These are phyloP conservation scores for Cochlearia excelsa DNA, from an alignment of 345 rosid genomes.

Conservation along the genomic window DNA sequence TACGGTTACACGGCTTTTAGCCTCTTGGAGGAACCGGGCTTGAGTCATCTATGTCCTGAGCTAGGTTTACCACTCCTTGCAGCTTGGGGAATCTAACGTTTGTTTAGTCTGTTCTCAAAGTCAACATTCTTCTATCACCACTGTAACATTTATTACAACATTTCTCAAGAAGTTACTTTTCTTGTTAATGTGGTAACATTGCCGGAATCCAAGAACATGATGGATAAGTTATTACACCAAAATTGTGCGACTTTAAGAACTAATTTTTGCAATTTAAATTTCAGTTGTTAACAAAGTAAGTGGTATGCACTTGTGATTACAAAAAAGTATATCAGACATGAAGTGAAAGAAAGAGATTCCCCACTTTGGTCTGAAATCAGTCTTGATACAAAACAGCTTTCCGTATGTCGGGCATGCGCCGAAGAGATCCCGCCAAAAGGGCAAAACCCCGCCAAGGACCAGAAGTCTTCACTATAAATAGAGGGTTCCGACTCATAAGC, in stretches of 20 bases:
- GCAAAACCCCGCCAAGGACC: no score
- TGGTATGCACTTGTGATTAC: constrained; percentile 4
- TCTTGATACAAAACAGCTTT: no score
- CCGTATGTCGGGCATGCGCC: no score
- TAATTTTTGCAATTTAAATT: background rate
- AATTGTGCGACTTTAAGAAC: constrained; percentile 3
- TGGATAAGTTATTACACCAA: no score
- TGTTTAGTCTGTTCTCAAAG: constrained; percentile 13
- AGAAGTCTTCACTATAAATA: no score
- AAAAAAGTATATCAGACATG: constrained; percentile 26
- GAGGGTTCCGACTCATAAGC: no score
- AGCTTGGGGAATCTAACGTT: constrained; percentile 42
- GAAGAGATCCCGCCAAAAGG: no score
- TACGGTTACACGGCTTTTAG: constrained; percentile 82
- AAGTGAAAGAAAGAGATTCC: constrained; percentile 32
- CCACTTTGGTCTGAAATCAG: constrained; percentile 20
- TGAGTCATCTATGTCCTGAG: constrained; percentile 57
- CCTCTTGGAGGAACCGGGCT: constrained; percentile 70
- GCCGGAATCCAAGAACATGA: no score
- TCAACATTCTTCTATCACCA: constrained; percentile 10
- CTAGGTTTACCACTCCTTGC: constrained; percentile 61
- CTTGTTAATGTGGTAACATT: background rate
- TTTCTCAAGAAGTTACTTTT: constrained; percentile 4
- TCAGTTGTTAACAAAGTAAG: background rate
- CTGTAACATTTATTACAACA: constrained; percentile 14